Base-by-base conservation (phyloP, 78 protist genomes). In the Dictyostelium brefeldianum region DNA sequence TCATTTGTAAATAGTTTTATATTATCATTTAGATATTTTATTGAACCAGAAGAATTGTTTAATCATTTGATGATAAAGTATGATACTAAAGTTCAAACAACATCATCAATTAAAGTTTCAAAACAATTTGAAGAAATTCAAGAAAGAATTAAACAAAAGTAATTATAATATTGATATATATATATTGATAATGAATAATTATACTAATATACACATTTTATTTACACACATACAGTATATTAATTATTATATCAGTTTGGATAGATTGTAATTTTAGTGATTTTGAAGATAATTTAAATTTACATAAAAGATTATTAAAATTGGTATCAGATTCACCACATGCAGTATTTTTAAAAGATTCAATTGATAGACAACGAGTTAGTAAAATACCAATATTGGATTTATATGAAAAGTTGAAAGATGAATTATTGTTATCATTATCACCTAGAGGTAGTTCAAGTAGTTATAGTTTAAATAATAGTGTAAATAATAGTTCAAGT, bases 211-310 rank as follows among this genome's bases (percentile, higher is more conserved):
- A 14, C 47, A 43, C n/a, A n/a, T 31, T 69, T 31, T n/a, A 18
- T 81, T 51, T 15, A 43, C 43, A 57, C n/a, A 10, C 47, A 22
- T 51, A 20, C 22, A 85, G 92, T 64, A 48, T 87, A 27, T 43
- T 87, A 20, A 87, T 77, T 53, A 51, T 87, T 56, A 74, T 87
- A 22, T 87, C 81, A 77, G 48, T 87, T 48, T 87, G 92, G 92
- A 31, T 87, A 46, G 83, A 77, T 62, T 62, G 78, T 64, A 87
- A 77, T 54, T 87, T 50, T 48, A 43, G 71, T 46, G 92, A 87
- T 77, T 87, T 87, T 62, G 27, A 47, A 62, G 83, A 77, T 43
- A 56, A 87, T 87, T 22, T 20, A 54, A 36, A 41, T 43, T 46
- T 87, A n/a, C 51, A 87, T 77, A 57, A 87, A 22, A 29, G 59